Evolutionary conservation across 2,329 filamentous ascomycete genomes (phyloP), one percentile per base, ranked within the genome.

Genomic region (Sporothrix pseudoabietina): DNA sequence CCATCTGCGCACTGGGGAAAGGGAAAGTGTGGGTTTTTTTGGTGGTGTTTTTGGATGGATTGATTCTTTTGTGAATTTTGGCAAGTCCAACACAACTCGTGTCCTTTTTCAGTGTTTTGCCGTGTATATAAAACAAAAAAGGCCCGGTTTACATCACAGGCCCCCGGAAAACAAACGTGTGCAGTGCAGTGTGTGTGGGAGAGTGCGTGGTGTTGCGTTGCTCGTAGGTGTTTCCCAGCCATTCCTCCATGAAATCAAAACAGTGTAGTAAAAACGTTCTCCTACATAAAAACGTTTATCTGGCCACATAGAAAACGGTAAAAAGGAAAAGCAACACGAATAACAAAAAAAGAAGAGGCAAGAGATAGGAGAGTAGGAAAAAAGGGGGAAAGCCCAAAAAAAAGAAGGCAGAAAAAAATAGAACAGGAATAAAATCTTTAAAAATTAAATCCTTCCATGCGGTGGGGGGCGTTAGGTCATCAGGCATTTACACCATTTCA

Each of bases 401-500:
- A 49, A 30, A n/a, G 59, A 41, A 71, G 44, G n/a, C 22, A 71
- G 68, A 35, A 61, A 41, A 19, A 54, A 71, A 35, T 41, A 59
- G 69, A 66, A 59, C 44, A 70, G 65, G 44, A 73, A 57, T 72
- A 72, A 74, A 70, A 68, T 72, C 63, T 76, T 75, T 75, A 75
- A 69, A 75, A 74, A 74, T 77, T 75, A 75, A 76, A 76, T 76
- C 76, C 75, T 76, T 76, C 75, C 74, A 76, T 77, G 73, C 72
- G 72, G 72, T 72, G 22, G 66, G 72, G 74, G 71, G 74, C 75
- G 75, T 77, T 72, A 75, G 44, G 73, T 77, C 76, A 77, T 77
- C 73, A 77, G 61, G 75, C 75, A 73, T 77, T 74, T 76, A 76
- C 72, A 76, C 76, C 76, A 71, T 76, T 76, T 73, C 71, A 72